Evolutionary conservation across 768 basidiomycete genomes (phyloP), one percentile per base, ranked within the genome.

Genomic region (Sarcodon aspratus): DNA sequence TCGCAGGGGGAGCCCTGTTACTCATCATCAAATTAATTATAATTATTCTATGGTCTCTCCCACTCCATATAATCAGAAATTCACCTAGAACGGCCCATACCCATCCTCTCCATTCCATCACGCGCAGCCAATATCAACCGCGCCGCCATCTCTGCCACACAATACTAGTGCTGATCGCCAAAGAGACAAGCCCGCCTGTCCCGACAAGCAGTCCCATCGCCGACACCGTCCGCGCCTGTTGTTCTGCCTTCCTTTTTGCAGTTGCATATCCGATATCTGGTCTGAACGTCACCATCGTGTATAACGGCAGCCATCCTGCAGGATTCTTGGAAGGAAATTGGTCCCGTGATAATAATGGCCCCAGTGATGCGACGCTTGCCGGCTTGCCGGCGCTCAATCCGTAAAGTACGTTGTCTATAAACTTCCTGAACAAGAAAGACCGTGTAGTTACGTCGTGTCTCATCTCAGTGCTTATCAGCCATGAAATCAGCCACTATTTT

Each of bases 251-350:
- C 60, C 70, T 73, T 61, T 78, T 76, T 17, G 84, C 94, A 45
- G 79, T 80, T 49, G 82, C 80, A 61, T 99, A 99, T 62, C 82
- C 84, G 58, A 99, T 79, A 66, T 98, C 95, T 46, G 92, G 90
- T 37, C 95, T 78, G 70, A 99, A 99, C 40, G 95, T 97, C 55
- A 96, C 85, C 94, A 98, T 96, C 33, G 90, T 90, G 66, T 99
- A 99, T 45, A 95, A 73, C 50, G 91, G 87, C 46, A 93, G 75
- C 94, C 94, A 97, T 35, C 89, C 92, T 54, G 63, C 61, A 40
- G 82, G 83, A 52, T 71, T 65, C 51, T 63, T 62, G 51, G 80
- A 45, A 9, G 57, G 55, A 57, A 63, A 66, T 7, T 59, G 47
- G 36, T 54, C 60, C 15, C 48, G 48, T n/a, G 52, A 13, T 15